Base-by-base conservation (phyloP, 192 early-diverging fungal genomes). In the Umbelopsis isabellina region DNA sequence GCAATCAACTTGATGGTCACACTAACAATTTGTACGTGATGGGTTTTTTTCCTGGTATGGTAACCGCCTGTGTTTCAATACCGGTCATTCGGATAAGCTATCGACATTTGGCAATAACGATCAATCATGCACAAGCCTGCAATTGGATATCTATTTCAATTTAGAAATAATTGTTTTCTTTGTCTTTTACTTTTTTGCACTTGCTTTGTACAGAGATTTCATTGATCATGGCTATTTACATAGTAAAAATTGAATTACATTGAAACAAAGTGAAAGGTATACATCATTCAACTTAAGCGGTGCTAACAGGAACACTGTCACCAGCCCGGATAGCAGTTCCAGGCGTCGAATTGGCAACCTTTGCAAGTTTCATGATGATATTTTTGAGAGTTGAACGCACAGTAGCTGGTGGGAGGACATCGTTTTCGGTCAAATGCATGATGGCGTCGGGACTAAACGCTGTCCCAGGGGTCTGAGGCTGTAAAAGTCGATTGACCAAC, bases 401-500 rank as follows among this genome's bases (percentile, higher is more conserved):
- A 35, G 55, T 61, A 5, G 55, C 4, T 18, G 55, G 25, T 37
- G 55, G 55, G 11, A 61, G 30, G 25, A 35, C 33, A 61, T 61
- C 55, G 18, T 33, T 15, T 18, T 61, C 33, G 0, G 1, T 35
- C 13, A 61, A 25, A 27, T 35, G 27, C 55, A 61, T 61, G 13
- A 61, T 61, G 27, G 55, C 55, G 9, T 61, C 55, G 18, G 55
- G 55, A 18, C 33, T 61, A 30, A 61, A 25, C 2, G 55, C 55
- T 12, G 55, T 61, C 3, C 55, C 55, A 16, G 55, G 55, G 4
- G 55, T 61, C 49, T 46, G 46, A 16, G 22, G 15, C 1, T 30
- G 22, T 13, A 74, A 15, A 2, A 74, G 64, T 27, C 67, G 72
- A 20, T 65, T 41, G 20, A 69, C 16, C 12, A 74, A 9, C 4